Conservation (phyloP, 768 basidiomycete species). For the Kwoniella dejecticola region DNA sequence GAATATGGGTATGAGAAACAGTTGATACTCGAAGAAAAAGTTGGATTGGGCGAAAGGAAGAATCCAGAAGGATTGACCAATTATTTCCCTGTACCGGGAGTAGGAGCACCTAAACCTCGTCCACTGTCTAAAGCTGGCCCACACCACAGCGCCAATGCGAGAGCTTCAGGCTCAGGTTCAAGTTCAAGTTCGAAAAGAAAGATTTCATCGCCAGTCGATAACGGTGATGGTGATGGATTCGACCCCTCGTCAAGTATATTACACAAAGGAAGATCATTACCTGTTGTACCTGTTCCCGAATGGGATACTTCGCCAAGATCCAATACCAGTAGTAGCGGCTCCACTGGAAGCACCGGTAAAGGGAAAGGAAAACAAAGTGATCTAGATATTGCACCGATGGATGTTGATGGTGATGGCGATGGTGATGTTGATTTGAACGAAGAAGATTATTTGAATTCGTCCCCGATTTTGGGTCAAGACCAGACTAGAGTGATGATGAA, state of each 20-base stretch:
- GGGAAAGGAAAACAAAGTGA: background rate
- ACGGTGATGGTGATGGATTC: too few relatives aligned
- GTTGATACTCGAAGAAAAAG: background rate
- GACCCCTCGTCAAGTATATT: conserved; percentile 15
- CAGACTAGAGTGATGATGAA: background rate
- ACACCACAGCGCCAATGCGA: background rate
- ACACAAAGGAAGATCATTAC: conserved; percentile 24
- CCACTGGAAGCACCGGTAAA: background rate
- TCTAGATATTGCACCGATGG: background rate
- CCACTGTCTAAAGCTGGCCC: background rate
- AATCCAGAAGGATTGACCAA: conserved; percentile 16
- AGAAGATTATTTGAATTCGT: background rate
- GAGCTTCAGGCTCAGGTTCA: conserved; percentile 1
- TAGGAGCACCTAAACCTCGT: conserved; percentile 15
- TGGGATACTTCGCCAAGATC: conserved; percentile 4
- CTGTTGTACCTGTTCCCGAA: conserved; percentile 13
- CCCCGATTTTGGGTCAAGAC: background rate
- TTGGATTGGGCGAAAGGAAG: background rate
- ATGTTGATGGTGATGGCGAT: background rate
- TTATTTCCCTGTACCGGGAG: conserved; percentile 15
- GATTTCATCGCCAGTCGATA: conserved; percentile 5
- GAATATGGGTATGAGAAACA: background rate
- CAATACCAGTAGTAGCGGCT: background rate
- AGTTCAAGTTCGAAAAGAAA: conserved; percentile 5
- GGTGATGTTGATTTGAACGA: background rate